Conservation (phyloP, 768 basidiomycete genomes). For the Sistotremastrum suecicum region DNA sequence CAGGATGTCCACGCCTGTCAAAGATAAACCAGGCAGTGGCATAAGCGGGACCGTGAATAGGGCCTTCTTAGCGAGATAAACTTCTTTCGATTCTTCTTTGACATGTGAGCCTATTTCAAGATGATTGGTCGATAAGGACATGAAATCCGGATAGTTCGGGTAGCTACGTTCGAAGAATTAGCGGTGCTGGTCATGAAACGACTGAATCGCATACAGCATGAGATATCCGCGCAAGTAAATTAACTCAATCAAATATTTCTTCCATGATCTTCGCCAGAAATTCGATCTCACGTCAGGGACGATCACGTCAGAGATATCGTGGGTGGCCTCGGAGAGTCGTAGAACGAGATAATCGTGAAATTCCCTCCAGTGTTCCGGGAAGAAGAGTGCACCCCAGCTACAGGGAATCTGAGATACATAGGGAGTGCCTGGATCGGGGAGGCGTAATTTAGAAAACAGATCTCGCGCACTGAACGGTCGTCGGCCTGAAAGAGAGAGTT, state of each 20-base stretch:
- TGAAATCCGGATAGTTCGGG: conserved; percentile 60
- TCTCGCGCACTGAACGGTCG: conserved; percentile 50
- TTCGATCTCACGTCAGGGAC: conserved; percentile 72
- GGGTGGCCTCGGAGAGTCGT: conserved; percentile 46
- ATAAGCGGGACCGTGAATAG: conserved; percentile 63
- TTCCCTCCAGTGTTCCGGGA: conserved; percentile 79
- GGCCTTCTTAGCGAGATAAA: conserved; percentile 39
- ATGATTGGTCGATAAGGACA: conserved; percentile 81
- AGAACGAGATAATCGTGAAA: conserved; percentile 64
- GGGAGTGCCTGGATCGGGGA: conserved; percentile 39
- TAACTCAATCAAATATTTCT: conserved; percentile 80
- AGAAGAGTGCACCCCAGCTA: conserved; percentile 87
- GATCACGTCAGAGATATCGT: conserved; percentile 25
- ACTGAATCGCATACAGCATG: conserved; percentile 35
- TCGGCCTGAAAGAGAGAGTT: conserved; percentile 55
- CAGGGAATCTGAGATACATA: conserved; percentile 82
- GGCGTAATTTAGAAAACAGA: conserved; percentile 31
- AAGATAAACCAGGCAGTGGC: conserved; percentile 22
- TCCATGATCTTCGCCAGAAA: conserved; percentile 74
- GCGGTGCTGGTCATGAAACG: too few species aligned
- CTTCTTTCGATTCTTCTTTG: conserved; percentile 32
- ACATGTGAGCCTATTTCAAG: conserved; percentile 78
- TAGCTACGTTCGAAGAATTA: conserved; percentile 21
- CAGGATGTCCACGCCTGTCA: conserved; percentile 25
- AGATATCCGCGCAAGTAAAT: conserved; percentile 68